Percentiles rank a stretch among this genome's conserved stretches.
Evolutionary conservation across 1,139 yeast species (phyloP).

Genomic region (Wickerhamomyces sp.): DNA sequence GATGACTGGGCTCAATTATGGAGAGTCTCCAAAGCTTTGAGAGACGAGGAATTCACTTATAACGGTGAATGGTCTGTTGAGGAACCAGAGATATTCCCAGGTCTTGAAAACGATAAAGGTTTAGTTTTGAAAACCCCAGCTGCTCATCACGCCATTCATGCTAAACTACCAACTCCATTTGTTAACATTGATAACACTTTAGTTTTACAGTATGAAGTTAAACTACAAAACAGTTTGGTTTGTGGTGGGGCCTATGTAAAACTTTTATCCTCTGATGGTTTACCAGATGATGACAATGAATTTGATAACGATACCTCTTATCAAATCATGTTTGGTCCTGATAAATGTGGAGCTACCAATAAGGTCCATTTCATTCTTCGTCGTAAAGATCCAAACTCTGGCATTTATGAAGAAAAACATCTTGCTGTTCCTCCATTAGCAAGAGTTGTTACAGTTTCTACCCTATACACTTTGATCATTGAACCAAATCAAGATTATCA

Average conservation of each 20-base stretch:
- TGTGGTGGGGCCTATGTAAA: slow-evolving; percentile 93
- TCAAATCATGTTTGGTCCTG: slow-evolving; percentile 94
- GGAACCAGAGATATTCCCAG: slow-evolving; percentile 52
- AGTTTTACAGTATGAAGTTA: slow-evolving; percentile 86
- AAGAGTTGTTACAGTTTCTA: slow-evolving; percentile 45
- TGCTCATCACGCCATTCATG: slow-evolving; percentile 74
- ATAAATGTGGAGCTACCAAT: slow-evolving; percentile 76
- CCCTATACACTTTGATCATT: slow-evolving; percentile 74
- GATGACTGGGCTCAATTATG: slow-evolving; percentile 47
- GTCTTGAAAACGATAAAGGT: slow-evolving; percentile 61
- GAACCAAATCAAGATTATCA: slow-evolving; percentile 63
- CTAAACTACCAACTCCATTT: slow-evolving; percentile 48
- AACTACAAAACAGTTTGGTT: slow-evolving; percentile 65
- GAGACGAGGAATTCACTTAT: slow-evolving; percentile 49
- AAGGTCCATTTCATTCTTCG: slow-evolving; percentile 72
- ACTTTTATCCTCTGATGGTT: slow-evolving; percentile 50
- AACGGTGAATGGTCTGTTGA: slow-evolving; percentile 72
- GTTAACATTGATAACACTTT: slow-evolving; percentile 56
- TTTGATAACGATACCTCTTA: slow-evolving; percentile 65
- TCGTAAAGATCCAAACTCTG: slow-evolving; percentile 51
- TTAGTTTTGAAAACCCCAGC: slow-evolving; percentile 72
- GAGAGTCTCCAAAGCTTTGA: slow-evolving; percentile 58
- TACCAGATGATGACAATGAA: slow-evolving; percentile 36
- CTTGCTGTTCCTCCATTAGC: slow-evolving; percentile 64
- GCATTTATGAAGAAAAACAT: slow-evolving; percentile 62